Conservation (phyloP, 768 basidiomycete genomes). For the Podaxis pistillaris region DNA sequence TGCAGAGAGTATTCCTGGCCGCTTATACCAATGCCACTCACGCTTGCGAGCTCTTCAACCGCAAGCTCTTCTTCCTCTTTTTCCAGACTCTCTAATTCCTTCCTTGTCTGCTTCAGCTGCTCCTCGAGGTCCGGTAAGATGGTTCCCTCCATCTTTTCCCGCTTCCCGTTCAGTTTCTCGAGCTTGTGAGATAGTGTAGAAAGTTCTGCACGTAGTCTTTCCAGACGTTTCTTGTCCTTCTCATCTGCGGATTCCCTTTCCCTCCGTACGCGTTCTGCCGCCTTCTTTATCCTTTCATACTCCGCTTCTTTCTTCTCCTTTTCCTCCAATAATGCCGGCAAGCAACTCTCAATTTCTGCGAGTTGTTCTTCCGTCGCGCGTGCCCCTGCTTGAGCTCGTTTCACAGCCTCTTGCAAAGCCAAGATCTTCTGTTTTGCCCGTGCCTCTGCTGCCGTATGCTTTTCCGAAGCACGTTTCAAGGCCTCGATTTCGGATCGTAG, state of each 20-base stretch:
- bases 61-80: constrained; percentile 28
- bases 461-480: constrained; percentile 81
- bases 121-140: constrained; percentile 67
- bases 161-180: constrained; percentile 64
- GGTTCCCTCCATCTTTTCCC: constrained; percentile 61
- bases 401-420: constrained; percentile 86
- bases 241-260: constrained; percentile 38
- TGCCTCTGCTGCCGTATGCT: constrained; percentile 68
- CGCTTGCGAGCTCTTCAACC: constrained; percentile 20
- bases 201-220: constrained; percentile 58
- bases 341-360: constrained; percentile 41
- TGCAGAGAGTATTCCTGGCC: constrained; percentile 3
- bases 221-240: constrained; percentile 51
- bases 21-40: constrained; percentile 5
- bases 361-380: constrained; percentile 45
- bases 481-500: constrained; percentile 83
- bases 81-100: constrained; percentile 54
- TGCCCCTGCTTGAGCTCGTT: constrained; percentile 65
- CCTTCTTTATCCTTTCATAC: constrained; percentile 42
- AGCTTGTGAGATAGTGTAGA: constrained; percentile 53
- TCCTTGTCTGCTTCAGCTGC: constrained; percentile 56
- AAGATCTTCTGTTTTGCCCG: constrained; percentile 85
- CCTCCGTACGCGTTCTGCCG: constrained; percentile 46
- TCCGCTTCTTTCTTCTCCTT: constrained; percentile 41
- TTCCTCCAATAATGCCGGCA: constrained; percentile 39